A percentile compares a stretch with the other conserved stretches of the same genome.
These are phyloP conservation scores for Zoysia japonica DNA, from an alignment of 176 grass and related monocot genomes.

Conservation along the genomic window DNA sequence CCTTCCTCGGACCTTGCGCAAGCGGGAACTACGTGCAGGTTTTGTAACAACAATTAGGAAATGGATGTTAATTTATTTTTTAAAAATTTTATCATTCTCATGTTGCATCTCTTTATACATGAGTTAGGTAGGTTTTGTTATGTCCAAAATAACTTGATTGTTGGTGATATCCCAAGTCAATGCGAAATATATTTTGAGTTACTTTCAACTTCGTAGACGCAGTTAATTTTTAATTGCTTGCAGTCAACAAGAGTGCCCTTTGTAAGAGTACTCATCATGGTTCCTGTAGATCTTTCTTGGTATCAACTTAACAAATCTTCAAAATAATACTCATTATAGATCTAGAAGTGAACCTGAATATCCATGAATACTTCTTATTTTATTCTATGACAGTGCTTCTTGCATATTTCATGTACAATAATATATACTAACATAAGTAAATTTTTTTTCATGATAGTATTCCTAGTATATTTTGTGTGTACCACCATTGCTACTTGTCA, in stretches of 20 bases:
- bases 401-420: conserved; percentile 49
- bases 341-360: conserved; percentile 20
- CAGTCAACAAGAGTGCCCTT: background rate
- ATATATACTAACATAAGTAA: conserved; percentile 39
- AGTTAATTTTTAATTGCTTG: conserved; percentile 19
- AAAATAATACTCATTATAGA: background rate
- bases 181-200: conserved; percentile 1
- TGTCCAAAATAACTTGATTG: background rate
- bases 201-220: conserved; percentile 15
- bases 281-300: conserved; percentile 12
- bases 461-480: conserved; percentile 67
- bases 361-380: background rate
- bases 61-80: too few species aligned
- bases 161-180: background rate
- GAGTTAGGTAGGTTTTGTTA: too few species aligned
- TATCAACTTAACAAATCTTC: conserved; percentile 15
- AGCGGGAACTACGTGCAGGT: background rate
- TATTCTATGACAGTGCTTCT: conserved; percentile 39
- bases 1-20: too few species aligned
- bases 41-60: background rate
- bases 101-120: too few species aligned
- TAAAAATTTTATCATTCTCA: too few species aligned
- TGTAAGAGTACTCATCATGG: background rate
- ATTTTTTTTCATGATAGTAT: conserved; percentile 53
- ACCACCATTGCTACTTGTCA: conserved; percentile 80